phyloP scores from a whole-genome alignment of 2,329 filamentous ascomycete genomes.

The Colletotrichum phormii region DNA sequence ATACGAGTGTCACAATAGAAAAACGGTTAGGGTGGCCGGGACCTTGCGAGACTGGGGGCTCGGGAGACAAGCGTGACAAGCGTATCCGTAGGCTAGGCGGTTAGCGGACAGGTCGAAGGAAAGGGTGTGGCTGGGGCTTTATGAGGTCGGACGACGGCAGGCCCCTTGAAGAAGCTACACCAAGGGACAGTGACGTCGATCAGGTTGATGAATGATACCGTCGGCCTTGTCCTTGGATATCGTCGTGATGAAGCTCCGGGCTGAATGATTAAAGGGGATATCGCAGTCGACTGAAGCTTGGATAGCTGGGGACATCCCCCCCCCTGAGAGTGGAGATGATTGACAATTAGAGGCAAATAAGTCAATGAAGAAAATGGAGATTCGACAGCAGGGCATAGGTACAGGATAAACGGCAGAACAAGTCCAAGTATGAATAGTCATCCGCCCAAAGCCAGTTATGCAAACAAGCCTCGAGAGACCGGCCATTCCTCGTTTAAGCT shows the following conservation, averaged over 20 bases:
- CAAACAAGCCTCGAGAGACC: not conserved
- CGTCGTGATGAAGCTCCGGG: not conserved
- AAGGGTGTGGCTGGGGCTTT: not conserved
- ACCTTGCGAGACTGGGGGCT: not conserved
- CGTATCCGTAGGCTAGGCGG: not conserved
- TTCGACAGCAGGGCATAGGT: not conserved
- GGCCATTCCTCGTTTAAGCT: conserved; percentile 25
- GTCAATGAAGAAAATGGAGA: not conserved
- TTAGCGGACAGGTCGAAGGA: not conserved
- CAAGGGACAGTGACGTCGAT: conserved; percentile 4
- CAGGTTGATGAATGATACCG: not conserved
- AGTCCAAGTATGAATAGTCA: not conserved
- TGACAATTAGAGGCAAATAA: conserved; percentile 7
- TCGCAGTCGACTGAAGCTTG: not conserved
- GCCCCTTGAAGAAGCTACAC: not conserved
- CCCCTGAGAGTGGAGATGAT: conserved; percentile 15
- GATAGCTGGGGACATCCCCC: conserved; percentile 1
- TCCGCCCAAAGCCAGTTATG: not conserved
- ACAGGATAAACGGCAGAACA: not conserved
- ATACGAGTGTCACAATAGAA: not conserved
- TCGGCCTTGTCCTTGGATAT: not conserved
- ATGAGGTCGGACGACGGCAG: conserved; percentile 21
- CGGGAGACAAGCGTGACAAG: not conserved
- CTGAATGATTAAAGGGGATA: not conserved
- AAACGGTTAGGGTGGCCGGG: not conserved